Evolutionary conservation across 1,284 basidiomycete genomes (phyloP).

Genomic region (Leccinum pseudoinsigne): DNA sequence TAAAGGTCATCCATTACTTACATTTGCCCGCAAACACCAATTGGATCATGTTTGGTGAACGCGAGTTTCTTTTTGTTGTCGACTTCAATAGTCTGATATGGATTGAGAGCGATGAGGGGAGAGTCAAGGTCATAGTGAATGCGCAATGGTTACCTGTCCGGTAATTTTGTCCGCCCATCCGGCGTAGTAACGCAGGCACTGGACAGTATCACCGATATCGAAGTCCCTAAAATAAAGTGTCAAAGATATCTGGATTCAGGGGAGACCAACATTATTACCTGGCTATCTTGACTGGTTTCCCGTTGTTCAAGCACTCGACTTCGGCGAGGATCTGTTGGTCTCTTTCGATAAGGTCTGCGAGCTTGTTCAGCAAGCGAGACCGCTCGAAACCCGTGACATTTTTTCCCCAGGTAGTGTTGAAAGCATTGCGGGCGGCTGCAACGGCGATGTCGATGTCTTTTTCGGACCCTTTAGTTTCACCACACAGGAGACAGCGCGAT

Average conservation of each 20-base stretch:
- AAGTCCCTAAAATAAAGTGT: constrained; percentile 56
- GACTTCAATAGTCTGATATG: constrained; percentile 70
- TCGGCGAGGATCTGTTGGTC: constrained; percentile 78
- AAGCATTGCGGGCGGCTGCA: constrained; percentile 80
- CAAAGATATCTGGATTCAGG: background rate
- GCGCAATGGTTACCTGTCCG: constrained; percentile 50
- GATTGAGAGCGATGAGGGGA: constrained; percentile 4
- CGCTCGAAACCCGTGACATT: constrained; percentile 84
- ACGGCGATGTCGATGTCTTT: constrained; percentile 87
- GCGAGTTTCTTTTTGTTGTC: constrained; percentile 80
- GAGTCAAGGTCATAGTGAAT: background rate
- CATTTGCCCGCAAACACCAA: constrained; percentile 94
- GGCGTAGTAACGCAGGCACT: constrained; percentile 83
- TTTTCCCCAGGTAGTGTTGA: constrained; percentile 89
- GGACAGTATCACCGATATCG: constrained; percentile 83
- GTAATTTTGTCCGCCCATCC: constrained; percentile 68
- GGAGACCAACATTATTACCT: constrained; percentile 37
- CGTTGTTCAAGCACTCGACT: constrained; percentile 81
- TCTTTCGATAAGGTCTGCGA: constrained; percentile 92
- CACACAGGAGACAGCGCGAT: constrained; percentile 25
- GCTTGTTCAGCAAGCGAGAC: constrained; percentile 76
- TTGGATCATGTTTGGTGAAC: constrained; percentile 90
- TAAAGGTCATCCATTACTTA: constrained; percentile 37
- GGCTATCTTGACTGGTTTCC: constrained; percentile 81
- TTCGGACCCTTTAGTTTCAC: constrained; percentile 50